Percentiles rank a stretch among this genome's conserved stretches.
Evolutionary conservation across 345 rosid genomes (phyloP).

Genomic region (Iberis pinnata): DNA sequence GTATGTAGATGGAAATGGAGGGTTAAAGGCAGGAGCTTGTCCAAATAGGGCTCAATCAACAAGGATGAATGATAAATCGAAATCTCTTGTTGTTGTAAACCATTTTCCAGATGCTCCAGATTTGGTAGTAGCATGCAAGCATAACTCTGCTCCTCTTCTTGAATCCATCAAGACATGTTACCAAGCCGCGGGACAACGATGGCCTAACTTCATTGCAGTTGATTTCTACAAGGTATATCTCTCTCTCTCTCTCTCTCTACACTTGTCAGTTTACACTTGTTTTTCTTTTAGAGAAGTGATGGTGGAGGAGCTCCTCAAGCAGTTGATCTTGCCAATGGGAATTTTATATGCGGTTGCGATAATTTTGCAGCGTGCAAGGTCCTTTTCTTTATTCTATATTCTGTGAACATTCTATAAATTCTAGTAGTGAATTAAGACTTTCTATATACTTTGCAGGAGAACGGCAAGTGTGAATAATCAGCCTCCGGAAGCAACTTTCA

Average conservation of each 20-base stretch:
- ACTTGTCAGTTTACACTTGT: not conserved
- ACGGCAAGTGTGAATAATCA: slow-evolving; percentile 20
- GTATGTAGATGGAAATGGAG: slow-evolving; percentile 68
- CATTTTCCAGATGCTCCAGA: slow-evolving; percentile 59
- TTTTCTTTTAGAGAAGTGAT: slow-evolving; percentile 56
- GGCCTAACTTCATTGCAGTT: slow-evolving; percentile 95
- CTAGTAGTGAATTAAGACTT: no score
- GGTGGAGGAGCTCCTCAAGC: slow-evolving; percentile 82
- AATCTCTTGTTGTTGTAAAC: slow-evolving; percentile 68
- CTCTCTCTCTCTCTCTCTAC: no score
- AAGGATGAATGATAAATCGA: slow-evolving; percentile 45
- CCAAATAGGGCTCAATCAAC: slow-evolving; percentile 63
- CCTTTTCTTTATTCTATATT: not conserved
- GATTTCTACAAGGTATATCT: slow-evolving; percentile 73
- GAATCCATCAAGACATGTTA: slow-evolving; percentile 55
- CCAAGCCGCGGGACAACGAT: slow-evolving; percentile 60
- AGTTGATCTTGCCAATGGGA: slow-evolving; percentile 56
- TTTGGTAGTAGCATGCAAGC: slow-evolving; percentile 46
- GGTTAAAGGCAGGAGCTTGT: slow-evolving; percentile 63
- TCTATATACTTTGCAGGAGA: slow-evolving; percentile 6
- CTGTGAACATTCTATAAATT: not conserved
- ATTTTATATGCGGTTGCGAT: slow-evolving; percentile 65
- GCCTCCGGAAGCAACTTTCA: not conserved
- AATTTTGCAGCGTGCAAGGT: slow-evolving; percentile 68
- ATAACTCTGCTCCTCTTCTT: slow-evolving; percentile 73